These are phyloP conservation scores for Rhizopogon vulgaris DNA, from an alignment of 768 basidiomycete species.

Conservation along the genomic window DNA sequence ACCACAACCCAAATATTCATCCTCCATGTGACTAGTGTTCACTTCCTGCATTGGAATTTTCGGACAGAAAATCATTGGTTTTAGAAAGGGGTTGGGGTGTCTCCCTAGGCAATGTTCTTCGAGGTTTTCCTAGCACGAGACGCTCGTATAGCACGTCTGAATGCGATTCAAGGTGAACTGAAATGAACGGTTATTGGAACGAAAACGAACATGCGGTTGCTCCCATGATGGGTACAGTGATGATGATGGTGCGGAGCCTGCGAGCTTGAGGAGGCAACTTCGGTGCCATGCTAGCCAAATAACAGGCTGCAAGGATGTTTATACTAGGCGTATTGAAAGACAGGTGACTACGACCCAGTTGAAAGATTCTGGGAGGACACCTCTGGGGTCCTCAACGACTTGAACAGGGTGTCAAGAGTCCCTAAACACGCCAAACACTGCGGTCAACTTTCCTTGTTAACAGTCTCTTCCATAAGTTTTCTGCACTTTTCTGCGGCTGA, in stretches of 20 bases:
- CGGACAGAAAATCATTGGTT: slow-evolving; percentile 6
- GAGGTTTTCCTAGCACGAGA: slow-evolving; percentile 46
- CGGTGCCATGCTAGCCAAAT: slow-evolving; percentile 14
- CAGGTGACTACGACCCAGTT: neutral
- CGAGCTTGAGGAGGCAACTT: slow-evolving; percentile 40
- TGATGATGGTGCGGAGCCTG: slow-evolving; percentile 48
- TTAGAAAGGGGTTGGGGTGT: neutral
- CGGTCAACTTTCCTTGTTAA: neutral
- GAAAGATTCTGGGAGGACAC: neutral
- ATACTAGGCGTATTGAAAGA: neutral
- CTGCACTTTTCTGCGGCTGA: neutral
- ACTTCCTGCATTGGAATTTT: neutral
- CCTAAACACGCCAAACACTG: neutral
- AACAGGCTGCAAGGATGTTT: neutral
- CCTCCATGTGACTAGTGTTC: neutral
- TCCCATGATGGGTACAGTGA: slow-evolving; percentile 58
- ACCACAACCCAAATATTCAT: neutral
- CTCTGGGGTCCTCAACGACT: neutral
- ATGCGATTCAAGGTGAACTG: neutral
- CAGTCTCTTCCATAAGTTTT: too few relatives aligned
- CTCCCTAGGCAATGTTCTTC: slow-evolving; percentile 29
- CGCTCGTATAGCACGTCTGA: slow-evolving; percentile 66
- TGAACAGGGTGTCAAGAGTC: neutral
- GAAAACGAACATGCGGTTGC: slow-evolving; percentile 51
- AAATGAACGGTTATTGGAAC: neutral